These are phyloP conservation scores for Aspergillus baeticus DNA, from an alignment of 495 filamentous ascomycete species.

Conservation along the genomic window DNA sequence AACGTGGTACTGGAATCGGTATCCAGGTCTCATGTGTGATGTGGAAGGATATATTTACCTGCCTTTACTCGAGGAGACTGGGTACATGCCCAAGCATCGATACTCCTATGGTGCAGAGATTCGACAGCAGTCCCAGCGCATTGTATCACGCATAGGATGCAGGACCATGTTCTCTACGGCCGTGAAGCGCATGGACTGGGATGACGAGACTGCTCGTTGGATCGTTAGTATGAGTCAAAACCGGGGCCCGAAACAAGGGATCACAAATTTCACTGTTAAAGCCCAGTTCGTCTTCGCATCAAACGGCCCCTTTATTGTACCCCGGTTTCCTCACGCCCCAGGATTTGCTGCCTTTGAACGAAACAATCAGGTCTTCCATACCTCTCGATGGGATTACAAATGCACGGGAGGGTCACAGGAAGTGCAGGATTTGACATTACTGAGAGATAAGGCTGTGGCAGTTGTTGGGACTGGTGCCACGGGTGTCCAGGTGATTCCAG, in stretches of 20 bases:
- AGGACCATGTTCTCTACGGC: slow-evolving; percentile 22
- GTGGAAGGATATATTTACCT: slow-evolving; percentile 38
- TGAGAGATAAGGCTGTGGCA: slow-evolving; percentile 41
- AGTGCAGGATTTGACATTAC: slow-evolving; percentile 35
- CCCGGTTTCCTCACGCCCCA: slow-evolving; percentile 13
- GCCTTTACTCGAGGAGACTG: slow-evolving; percentile 59
- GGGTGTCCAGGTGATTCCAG: slow-evolving; percentile 40
- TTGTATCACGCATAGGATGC: slow-evolving; percentile 41
- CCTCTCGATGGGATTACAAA: slow-evolving; percentile 42
- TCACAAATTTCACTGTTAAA: too few relatives aligned
- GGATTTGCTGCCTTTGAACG: slow-evolving; percentile 13
- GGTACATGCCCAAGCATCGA: slow-evolving; percentile 48
- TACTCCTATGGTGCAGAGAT: slow-evolving; percentile 28
- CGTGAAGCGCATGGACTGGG: too few relatives aligned
- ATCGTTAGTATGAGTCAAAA: too few relatives aligned
- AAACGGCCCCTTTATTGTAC: too few relatives aligned
- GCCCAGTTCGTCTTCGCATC: too few relatives aligned
- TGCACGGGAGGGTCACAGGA: slow-evolving; percentile 50
- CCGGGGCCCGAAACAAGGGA: too few relatives aligned
- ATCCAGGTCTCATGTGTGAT: slow-evolving; percentile 35
- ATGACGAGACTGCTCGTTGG: too few relatives aligned
- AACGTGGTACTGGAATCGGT: slow-evolving; percentile 49
- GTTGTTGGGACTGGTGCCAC: slow-evolving; percentile 53
- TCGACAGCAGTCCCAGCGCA: slow-evolving; percentile 20
- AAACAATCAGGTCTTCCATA: slow-evolving; percentile 35